A percentile compares a stretch with the other conserved stretches of the same genome.
phyloP scores from a whole-genome alignment of 2,329 filamentous ascomycete species.

The Colletotrichum limetticola region DNA sequence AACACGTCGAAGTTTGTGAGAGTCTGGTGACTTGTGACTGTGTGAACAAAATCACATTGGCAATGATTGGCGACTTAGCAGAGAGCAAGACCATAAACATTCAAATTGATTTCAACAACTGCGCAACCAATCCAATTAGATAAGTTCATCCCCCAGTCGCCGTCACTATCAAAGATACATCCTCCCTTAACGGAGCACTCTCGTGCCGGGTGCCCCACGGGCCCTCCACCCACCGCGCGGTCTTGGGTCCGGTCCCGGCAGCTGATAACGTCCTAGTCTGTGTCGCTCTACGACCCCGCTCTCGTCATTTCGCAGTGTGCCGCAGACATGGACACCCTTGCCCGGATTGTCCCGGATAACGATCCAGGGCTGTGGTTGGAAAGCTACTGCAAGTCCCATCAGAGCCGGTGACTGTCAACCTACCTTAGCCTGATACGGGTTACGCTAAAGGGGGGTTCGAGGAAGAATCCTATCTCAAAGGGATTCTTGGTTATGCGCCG shows the following conservation, averaged over 20 bases:
- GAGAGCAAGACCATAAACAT: not conserved
- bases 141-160: not conserved
- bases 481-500: not conserved
- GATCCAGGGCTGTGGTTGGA: not conserved
- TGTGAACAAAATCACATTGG: not conserved
- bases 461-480: not conserved
- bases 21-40: not conserved
- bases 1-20: not conserved
- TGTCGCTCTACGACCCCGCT: not conserved
- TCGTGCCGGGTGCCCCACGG: not conserved
- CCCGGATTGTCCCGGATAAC: slow-evolving; percentile 23
- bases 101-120: not conserved
- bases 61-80: not conserved
- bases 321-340: not conserved
- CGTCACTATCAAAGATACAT: not conserved
- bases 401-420: not conserved
- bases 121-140: not conserved
- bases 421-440: not conserved
- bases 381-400: not conserved
- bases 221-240: not conserved
- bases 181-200: not conserved
- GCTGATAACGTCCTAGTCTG: slow-evolving; percentile 5
- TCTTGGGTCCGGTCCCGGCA: slow-evolving; percentile 19
- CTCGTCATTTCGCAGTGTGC: not conserved
- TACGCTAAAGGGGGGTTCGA: not conserved